A percentile compares a stretch with the other conserved stretches of the same genome.
phyloP scores from a whole-genome alignment of 306 rosid genomes.

The Carpinus viminea region DNA sequence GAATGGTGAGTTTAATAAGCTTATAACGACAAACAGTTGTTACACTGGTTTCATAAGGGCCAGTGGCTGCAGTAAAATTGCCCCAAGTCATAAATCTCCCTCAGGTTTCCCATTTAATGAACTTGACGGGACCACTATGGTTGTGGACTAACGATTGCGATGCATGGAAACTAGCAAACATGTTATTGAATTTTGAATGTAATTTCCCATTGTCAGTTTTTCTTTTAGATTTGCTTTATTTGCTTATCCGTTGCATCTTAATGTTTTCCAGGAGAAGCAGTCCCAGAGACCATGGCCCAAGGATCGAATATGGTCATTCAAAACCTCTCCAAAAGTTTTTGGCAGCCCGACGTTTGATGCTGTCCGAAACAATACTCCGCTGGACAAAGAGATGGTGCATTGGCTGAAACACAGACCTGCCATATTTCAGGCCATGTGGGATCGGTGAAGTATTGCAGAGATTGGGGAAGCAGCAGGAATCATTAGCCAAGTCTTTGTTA shows the following conservation, averaged over 20 bases:
- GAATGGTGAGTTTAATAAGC: conserved; percentile 67
- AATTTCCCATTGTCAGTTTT: background rate
- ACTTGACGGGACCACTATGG: too few relatives aligned
- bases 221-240: background rate
- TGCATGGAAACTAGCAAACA: background rate
- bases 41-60: background rate
- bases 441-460: conserved; percentile 61
- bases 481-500: conserved; percentile 24
- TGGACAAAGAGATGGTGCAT: conserved; percentile 91
- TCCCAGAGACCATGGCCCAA: conserved; percentile 92
- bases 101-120: too few relatives aligned
- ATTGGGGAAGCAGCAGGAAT: conserved; percentile 40
- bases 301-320: conserved; percentile 92
- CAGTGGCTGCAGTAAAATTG: background rate
- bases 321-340: conserved; percentile 59
- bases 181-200: background rate
- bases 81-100: too few relatives aligned
- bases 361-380: conserved; percentile 50
- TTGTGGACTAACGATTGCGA: background rate
- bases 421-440: conserved; percentile 81
- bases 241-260: conserved; percentile 6
- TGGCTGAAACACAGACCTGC: conserved; percentile 94
- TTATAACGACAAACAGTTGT: background rate
- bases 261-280: conserved; percentile 75
- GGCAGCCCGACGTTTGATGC: conserved; percentile 97